A percentile compares a stretch with the other conserved stretches of the same genome.
phyloP scores from a whole-genome alignment of 495 filamentous ascomycete species.

The Podospora didyma region DNA sequence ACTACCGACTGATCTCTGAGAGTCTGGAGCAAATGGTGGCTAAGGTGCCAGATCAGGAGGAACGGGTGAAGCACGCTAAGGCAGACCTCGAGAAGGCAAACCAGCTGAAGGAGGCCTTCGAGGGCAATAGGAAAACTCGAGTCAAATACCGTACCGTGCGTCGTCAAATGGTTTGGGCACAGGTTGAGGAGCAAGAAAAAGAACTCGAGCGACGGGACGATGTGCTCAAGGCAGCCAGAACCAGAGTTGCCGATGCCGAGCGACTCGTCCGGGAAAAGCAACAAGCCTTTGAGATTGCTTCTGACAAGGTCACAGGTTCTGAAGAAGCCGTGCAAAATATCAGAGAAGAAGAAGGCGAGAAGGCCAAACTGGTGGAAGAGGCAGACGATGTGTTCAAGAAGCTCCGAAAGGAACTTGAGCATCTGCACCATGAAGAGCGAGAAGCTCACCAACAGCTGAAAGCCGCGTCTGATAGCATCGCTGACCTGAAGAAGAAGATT shows the following conservation, averaged over 20 bases:
- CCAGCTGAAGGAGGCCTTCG: conserved; percentile 48
- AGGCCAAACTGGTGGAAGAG: conserved; percentile 31
- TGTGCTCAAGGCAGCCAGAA: conserved; percentile 28
- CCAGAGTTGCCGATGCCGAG: conserved; percentile 24
- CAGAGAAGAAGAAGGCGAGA: conserved; percentile 33
- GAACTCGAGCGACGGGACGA: conserved; percentile 26
- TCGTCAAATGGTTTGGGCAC: conserved; percentile 67
- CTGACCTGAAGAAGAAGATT: conserved; percentile 36
- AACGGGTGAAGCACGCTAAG: conserved; percentile 58
- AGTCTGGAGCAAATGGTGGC: conserved; percentile 43
- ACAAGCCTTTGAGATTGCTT: conserved; percentile 20
- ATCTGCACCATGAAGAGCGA: conserved; percentile 43
- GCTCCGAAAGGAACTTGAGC: conserved; percentile 22
- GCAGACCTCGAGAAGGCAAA: conserved; percentile 36
- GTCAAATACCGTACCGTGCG: conserved; percentile 46
- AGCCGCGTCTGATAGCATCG: conserved; percentile 28
- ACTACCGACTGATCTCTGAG: conserved; percentile 73
- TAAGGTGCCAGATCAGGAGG: conserved; percentile 47
- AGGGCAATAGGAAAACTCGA: conserved; percentile 55
- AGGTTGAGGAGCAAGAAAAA: conserved; percentile 50
- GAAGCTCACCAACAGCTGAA: conserved; percentile 39
- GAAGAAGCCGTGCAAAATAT: conserved; percentile 17
- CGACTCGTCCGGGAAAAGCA: conserved; percentile 23
- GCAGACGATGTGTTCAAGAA: conserved; percentile 34
- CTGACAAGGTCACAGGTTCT: conserved; percentile 26